These are phyloP conservation scores for Byssochlamys sp. DNA, from an alignment of 2,329 filamentous ascomycete genomes.

Conservation along the genomic window DNA sequence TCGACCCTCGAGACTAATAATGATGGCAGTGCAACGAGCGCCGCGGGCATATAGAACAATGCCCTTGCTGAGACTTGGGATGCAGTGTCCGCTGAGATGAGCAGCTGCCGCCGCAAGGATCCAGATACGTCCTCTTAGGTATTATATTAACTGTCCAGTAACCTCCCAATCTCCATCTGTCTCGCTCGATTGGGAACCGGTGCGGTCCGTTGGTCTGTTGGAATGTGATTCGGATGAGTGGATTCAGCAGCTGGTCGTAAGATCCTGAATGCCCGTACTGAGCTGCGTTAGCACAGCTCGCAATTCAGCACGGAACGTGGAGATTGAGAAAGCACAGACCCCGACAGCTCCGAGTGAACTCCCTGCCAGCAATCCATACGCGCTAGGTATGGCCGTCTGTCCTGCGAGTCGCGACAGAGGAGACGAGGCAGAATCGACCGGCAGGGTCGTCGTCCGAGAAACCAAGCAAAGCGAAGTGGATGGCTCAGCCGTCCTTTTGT, in stretches of 20 bases:
- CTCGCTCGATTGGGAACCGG: not conserved
- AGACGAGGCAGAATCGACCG: constrained; percentile 16
- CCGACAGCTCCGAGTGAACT: not conserved
- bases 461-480: constrained; percentile 8
- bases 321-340: not conserved
- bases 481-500: not conserved
- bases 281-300: not conserved
- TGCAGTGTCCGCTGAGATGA: not conserved
- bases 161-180: not conserved
- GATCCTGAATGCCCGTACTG: not conserved
- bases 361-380: not conserved
- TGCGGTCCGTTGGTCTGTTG: not conserved
- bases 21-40: not conserved
- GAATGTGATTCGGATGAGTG: not conserved
- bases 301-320: not conserved
- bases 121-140: not conserved
- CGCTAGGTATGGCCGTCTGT: not conserved
- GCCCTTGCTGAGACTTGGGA: not conserved
- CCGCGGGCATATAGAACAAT: not conserved
- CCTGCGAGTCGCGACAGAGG: constrained; percentile 11
- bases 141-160: not conserved
- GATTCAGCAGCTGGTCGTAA: not conserved
- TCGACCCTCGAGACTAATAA: not conserved
- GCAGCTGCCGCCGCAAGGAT: not conserved
- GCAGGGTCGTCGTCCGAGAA: constrained; percentile 27